These are phyloP conservation scores for Eutypella sp. DNA, from an alignment of 2,329 filamentous ascomycete genomes.

Conservation along the genomic window DNA sequence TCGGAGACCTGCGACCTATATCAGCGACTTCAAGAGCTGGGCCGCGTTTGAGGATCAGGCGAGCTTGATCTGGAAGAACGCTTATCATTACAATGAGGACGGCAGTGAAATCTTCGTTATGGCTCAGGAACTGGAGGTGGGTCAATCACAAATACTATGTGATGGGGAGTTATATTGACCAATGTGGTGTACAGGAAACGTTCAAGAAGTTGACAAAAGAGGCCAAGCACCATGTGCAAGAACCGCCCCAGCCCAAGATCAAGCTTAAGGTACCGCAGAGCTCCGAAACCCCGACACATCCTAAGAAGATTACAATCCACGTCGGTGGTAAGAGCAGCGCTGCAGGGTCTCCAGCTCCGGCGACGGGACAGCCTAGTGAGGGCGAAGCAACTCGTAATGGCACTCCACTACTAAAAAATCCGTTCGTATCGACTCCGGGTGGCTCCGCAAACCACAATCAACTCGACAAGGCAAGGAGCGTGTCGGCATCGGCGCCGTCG, in stretches of 20 bases:
- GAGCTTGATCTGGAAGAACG: conserved; percentile 81
- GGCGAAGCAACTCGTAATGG: conserved; percentile 27
- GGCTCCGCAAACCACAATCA: conserved; percentile 14
- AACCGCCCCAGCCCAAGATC: conserved; percentile 71
- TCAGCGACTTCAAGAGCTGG: conserved; percentile 76
- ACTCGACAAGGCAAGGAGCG: conserved; percentile 37
- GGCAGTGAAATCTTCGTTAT: conserved; percentile 77
- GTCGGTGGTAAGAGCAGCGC: conserved; percentile 56
- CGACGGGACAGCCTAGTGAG: conserved; percentile 30
- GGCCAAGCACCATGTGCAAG: conserved; percentile 66
- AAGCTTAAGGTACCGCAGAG: conserved; percentile 66
- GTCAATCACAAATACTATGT: conserved; percentile 4
- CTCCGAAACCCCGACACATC: conserved; percentile 37
- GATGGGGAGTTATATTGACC: conserved; percentile 12
- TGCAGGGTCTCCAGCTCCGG: conserved; percentile 46
- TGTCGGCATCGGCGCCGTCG: conserved; percentile 36
- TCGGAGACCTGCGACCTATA: conserved; percentile 57
- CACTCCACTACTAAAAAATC: conserved; percentile 21
- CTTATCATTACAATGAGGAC: conserved; percentile 86
- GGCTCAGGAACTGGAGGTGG: conserved; percentile 74
- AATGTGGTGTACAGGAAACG: conserved; percentile 55
- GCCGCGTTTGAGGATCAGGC: conserved; percentile 73
- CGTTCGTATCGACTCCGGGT: conserved; percentile 21
- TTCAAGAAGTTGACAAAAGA: conserved; percentile 65
- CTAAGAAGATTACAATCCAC: conserved; percentile 67